These are phyloP conservation scores for Cladorrhinum sp. DNA, from an alignment of 2,329 filamentous ascomycete genomes.

Conservation along the genomic window DNA sequence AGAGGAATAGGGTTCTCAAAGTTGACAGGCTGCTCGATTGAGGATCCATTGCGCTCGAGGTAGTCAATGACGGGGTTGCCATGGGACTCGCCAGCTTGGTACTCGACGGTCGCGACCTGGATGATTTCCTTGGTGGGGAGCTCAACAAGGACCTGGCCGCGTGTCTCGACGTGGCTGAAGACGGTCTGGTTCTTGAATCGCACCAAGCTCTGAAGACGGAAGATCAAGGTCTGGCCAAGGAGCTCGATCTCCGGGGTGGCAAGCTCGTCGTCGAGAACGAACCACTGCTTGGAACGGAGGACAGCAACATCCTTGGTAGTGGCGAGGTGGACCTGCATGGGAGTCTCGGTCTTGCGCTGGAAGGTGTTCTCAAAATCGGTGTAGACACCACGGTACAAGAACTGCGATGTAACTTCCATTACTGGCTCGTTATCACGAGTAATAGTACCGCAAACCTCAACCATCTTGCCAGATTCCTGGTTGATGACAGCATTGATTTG, in stretches of 20 bases:
- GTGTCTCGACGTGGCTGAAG: conserved; percentile 87
- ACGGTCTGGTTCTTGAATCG: conserved; percentile 93
- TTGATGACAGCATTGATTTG: conserved; percentile 98
- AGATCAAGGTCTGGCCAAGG: conserved; percentile 87
- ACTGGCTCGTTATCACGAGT: conserved; percentile 77
- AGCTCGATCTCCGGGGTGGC: conserved; percentile 71
- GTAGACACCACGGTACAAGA: conserved; percentile 91
- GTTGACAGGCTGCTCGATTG: conserved; percentile 92
- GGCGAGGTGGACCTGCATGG: conserved; percentile 85
- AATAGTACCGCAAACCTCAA: conserved; percentile 98
- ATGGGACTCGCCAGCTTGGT: conserved; percentile 85
- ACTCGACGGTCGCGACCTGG: conserved; percentile 95
- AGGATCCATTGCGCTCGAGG: conserved; percentile 83
- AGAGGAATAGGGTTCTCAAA: conserved; percentile 98
- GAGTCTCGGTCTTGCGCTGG: conserved; percentile 93
- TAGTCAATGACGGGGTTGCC: conserved; percentile 98
- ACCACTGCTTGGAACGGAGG: conserved; percentile 96
- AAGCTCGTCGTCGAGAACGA: conserved; percentile 70
- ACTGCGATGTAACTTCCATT: conserved; percentile 98
- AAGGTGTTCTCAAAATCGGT: conserved; percentile 97
- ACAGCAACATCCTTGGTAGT: conserved; percentile 91
- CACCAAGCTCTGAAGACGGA: conserved; percentile 89
- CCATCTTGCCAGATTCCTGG: conserved; percentile 98
- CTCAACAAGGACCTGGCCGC: conserved; percentile 89
- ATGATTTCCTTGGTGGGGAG: conserved; percentile 96